A percentile compares a stretch with the other conserved stretches of the same genome.
These are phyloP conservation scores for Hemileccinum rubropunctum DNA, from an alignment of 768 basidiomycete genomes.

Conservation along the genomic window DNA sequence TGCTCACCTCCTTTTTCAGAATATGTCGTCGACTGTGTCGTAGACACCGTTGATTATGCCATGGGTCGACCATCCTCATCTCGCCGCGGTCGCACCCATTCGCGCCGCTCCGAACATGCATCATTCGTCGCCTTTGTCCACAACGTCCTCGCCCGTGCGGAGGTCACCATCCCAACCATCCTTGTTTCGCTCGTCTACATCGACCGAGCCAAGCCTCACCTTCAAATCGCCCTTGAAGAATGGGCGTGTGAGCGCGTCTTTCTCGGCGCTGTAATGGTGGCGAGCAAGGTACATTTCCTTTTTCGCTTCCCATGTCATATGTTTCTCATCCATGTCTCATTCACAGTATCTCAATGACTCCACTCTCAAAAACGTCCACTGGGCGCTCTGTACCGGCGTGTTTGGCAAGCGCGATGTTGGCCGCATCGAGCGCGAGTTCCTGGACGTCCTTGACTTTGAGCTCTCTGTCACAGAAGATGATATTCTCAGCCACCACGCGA, in stretches of 20 bases:
- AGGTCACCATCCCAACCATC: conserved; percentile 67
- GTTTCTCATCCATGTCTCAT: conserved; percentile 5
- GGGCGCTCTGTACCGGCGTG: conserved; percentile 81
- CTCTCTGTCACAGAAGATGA: conserved; percentile 64
- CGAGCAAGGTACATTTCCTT: conserved; percentile 62
- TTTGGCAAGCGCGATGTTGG: conserved; percentile 81
- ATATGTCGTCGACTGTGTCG: conserved; percentile 64
- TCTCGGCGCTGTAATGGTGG: conserved; percentile 83
- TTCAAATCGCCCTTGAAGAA: conserved; percentile 77
- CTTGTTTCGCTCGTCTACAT: conserved; percentile 76
- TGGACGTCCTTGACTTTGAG: conserved; percentile 77
- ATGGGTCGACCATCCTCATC: conserved; percentile 65
- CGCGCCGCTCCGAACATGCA: conserved; percentile 49
- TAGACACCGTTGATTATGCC: conserved; percentile 74
- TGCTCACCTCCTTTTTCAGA: conserved; percentile 40
- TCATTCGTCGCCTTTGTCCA: conserved; percentile 64
- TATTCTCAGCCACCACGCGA: conserved; percentile 46
- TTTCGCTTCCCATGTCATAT: conserved; percentile 17
- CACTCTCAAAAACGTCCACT: conserved; percentile 87
- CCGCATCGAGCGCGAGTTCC: conserved; percentile 79
- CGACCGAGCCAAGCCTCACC: conserved; percentile 70
- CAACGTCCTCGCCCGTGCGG: conserved; percentile 69
- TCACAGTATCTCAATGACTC: conserved; percentile 81
- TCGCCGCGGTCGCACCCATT: conserved; percentile 44
- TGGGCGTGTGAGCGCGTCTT: conserved; percentile 92